phyloP scores from a whole-genome alignment of 139 green algal genomes.

The Diplosphaera chodatii region DNA sequence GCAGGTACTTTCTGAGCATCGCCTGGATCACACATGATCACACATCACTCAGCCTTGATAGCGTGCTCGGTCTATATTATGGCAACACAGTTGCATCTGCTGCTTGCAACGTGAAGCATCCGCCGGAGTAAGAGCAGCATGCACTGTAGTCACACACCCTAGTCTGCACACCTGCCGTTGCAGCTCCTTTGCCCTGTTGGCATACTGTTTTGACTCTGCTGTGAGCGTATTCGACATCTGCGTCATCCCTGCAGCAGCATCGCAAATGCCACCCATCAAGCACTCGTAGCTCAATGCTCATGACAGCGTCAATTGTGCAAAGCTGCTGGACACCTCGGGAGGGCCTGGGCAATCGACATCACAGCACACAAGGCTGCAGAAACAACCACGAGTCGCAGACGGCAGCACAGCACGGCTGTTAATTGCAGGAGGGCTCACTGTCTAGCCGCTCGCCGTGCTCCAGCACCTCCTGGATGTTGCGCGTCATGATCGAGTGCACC shows the following conservation, averaged over 20 bases:
- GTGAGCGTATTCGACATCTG: conserved; percentile 75
- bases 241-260: conserved; percentile 74
- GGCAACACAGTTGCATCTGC: background rate
- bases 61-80: background rate
- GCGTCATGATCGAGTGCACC: conserved; percentile 97
- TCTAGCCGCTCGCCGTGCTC: conserved; percentile 93
- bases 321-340: too few species aligned
- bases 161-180: conserved; percentile 49
- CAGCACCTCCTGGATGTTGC: conserved; percentile 97
- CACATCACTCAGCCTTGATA: too few species aligned
- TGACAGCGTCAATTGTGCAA: too few species aligned
- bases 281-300: too few species aligned
- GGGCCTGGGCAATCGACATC: too few species aligned
- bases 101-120: too few species aligned
- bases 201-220: conserved; percentile 81
- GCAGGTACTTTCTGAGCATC: conserved; percentile 90
- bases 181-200: conserved; percentile 77
- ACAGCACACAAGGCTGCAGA: too few species aligned
- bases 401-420: too few species aligned
- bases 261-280: too few species aligned
- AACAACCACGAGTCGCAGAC: background rate
- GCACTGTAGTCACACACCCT: too few species aligned
- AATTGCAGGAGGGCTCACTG: conserved; percentile 47
- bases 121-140: too few species aligned
- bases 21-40: conserved; percentile 58